Percentiles rank a stretch among this genome's conserved stretches.
These are phyloP conservation scores for Talaromyces nanjingensis DNA, from an alignment of 495 filamentous ascomycete species.

Conservation along the genomic window DNA sequence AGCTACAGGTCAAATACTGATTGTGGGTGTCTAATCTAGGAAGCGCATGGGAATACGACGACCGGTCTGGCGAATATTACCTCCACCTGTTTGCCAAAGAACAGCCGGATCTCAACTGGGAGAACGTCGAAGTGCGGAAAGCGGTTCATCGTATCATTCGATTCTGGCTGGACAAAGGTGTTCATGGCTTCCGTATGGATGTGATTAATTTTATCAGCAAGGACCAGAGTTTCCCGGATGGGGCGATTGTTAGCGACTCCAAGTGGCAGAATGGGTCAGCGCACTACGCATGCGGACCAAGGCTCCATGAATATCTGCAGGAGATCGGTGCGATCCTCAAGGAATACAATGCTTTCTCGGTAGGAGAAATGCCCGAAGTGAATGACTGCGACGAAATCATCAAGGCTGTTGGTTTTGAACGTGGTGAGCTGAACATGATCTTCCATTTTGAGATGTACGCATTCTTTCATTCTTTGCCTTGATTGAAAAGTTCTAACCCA, in stretches of 20 bases:
- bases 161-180: conserved; percentile 59
- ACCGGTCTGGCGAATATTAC: conserved; percentile 54
- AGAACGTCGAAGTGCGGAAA: conserved; percentile 45
- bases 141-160: conserved; percentile 58
- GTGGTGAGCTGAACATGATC: conserved; percentile 54
- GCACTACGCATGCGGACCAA: conserved; percentile 31
- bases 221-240: conserved; percentile 47
- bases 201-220: conserved; percentile 58
- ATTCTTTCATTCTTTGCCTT: conserved; percentile 29
- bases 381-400: conserved; percentile 41
- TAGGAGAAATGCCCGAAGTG: conserved; percentile 59
- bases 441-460: conserved; percentile 51
- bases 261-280: conserved; percentile 8
- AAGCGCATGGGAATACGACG: conserved; percentile 58
- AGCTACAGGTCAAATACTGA: neutral
- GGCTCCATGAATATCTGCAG: conserved; percentile 53
- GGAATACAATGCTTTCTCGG: conserved; percentile 52
- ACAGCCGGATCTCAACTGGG: conserved; percentile 70
- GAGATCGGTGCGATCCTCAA: conserved; percentile 52
- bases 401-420: conserved; percentile 38
- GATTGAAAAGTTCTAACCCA: conserved; percentile 13
- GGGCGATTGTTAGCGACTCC: conserved; percentile 37
- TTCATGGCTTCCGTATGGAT: conserved; percentile 57
- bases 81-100: conserved; percentile 54
- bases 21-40: neutral